phyloP scores from a whole-genome alignment of 352 stramenopile species.

The Phytophthora constricta region DNA sequence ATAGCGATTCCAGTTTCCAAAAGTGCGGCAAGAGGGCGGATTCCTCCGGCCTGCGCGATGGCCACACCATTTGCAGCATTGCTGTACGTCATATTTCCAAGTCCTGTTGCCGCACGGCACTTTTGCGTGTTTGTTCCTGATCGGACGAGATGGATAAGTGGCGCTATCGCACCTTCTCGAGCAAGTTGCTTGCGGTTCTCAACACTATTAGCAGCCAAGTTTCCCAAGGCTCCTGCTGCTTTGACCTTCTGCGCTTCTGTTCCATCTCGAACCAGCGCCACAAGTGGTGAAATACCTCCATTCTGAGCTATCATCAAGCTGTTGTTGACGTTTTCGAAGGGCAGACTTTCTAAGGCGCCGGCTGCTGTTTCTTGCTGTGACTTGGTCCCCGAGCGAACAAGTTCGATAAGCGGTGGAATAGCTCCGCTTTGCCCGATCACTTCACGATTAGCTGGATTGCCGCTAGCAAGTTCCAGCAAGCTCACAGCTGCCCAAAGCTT shows the following conservation, averaged over 20 bases:
- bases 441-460: neutral
- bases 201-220: neutral
- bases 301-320: neutral
- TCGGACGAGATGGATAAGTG: neutral
- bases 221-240: conserved; percentile 3
- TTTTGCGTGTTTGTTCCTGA: neutral
- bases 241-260: neutral
- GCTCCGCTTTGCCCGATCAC: neutral
- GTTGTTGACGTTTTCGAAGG: neutral
- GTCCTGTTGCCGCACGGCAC: no score
- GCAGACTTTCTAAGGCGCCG: neutral
- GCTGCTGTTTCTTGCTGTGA: neutral
- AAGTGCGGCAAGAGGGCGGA: no score
- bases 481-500: neutral
- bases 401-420: neutral
- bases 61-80: no score
- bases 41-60: no score
- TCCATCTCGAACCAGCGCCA: neutral
- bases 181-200: neutral
- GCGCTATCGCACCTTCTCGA: neutral
- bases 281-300: neutral
- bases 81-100: no score
- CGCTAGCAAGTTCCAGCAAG: neutral
- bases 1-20: no score
- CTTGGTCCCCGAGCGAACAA: neutral